Percentiles rank a stretch among this genome's conserved stretches.
phyloP scores from a whole-genome alignment of 2,329 filamentous ascomycete genomes.

The Whalleya microplaca region DNA sequence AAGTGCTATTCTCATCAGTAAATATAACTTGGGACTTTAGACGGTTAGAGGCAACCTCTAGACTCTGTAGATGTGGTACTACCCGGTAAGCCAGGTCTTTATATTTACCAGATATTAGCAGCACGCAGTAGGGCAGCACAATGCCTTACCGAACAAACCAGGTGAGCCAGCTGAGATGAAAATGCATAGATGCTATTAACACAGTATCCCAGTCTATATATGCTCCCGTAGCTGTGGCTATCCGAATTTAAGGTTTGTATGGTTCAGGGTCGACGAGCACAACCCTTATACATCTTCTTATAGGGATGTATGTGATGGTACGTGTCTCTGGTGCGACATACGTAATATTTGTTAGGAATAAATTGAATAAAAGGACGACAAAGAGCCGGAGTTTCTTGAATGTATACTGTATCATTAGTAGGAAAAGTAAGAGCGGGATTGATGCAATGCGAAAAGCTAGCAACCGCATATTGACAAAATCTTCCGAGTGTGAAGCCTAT shows the following conservation, averaged over 20 bases:
- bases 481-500: neutral
- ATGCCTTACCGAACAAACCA: neutral
- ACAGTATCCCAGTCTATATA: neutral
- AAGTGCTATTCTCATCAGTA: neutral
- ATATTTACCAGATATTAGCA: neutral
- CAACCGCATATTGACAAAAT: neutral
- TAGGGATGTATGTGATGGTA: neutral
- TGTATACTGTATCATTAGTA: neutral
- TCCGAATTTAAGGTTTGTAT: neutral
- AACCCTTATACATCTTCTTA: neutral
- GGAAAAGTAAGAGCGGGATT: neutral
- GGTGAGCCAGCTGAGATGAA: neutral
- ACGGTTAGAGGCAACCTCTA: neutral
- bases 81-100: no score
- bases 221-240: conserved; percentile 2
- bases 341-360: neutral
- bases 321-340: neutral
- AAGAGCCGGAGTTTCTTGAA: neutral
- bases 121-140: neutral
- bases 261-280: neutral
- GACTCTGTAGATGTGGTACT: no score
- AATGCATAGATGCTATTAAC: neutral
- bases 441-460: neutral
- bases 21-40: neutral
- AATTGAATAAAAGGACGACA: no score